Evolutionary conservation across 2,329 filamentous ascomycete genomes (phyloP), one percentile per base, ranked within the genome.

Genomic region (Aspergillus quadricinctus): DNA sequence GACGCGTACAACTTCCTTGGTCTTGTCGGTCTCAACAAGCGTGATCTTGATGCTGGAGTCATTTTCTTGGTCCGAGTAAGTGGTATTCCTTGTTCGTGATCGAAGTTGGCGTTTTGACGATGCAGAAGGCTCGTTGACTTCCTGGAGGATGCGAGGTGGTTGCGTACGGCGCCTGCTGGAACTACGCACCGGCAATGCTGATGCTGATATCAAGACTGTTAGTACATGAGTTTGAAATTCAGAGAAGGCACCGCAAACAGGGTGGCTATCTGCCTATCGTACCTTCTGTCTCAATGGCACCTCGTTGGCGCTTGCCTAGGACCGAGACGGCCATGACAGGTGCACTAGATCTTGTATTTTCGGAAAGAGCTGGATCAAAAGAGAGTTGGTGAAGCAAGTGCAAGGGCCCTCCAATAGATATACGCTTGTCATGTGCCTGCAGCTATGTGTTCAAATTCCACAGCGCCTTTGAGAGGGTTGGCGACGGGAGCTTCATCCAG

Each of bases 111-210:
- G 67, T 53, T 67, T 62, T 48, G 69, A 60, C 21, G 61, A 57
- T 54, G 62, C 62, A 56, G 62, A 55, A 56, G 63, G 58, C 21
- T 66, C 61, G 28, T 57, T 56, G 27, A 62, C 61, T 60, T 76
- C 73, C 56, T 72, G 66, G 52, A 71, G 72, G 51, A 72, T 73
- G 56, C 66, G 70, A 55, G 74, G 67, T 75, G 75, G 62, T 72
- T 75, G 77, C 69, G 71, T 71, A 61, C 77, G 76, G 61, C 76
- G 77, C 72, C 80, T 81, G 66, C 76, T 78, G 49, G 74, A 71
- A 56, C 72, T 72, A 29, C 69, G 72, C 48, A 72, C 60, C 48
- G 72, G 68, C n/a, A 73, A 55, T 37, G 61, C 62, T 66, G 62
- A 56, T 54, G 55, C 54, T 53, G 40, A 52, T 37, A 50, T 29